Percentiles rank a stretch among this genome's conserved stretches.
These are phyloP conservation scores for Anisodus tanguticus DNA, from an alignment of 257 asterid genomes.

Conservation along the genomic window DNA sequence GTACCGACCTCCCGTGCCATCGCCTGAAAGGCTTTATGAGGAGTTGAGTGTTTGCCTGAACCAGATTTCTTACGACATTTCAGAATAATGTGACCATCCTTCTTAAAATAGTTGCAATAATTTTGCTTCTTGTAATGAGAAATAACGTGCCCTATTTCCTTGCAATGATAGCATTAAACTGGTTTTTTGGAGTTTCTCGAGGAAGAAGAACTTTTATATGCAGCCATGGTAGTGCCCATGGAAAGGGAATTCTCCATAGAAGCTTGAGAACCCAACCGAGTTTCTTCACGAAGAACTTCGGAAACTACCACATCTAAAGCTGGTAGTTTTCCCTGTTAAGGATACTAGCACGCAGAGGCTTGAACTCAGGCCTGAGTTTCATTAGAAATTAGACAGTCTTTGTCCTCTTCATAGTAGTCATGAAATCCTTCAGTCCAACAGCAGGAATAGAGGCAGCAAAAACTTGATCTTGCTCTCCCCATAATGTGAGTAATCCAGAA, in stretches of 20 bases:
- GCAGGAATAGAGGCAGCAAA: no score
- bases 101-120: neutral
- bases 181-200: neutral
- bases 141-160: neutral
- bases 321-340: neutral
- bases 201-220: neutral
- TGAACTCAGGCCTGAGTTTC: neutral
- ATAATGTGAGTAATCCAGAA: neutral
- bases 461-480: neutral
- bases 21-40: neutral
- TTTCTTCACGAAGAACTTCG: neutral
- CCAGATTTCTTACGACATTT: neutral
- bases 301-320: neutral
- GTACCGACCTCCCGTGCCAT: neutral
- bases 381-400: neutral
- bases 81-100: neutral
- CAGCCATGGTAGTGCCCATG: neutral
- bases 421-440: no score
- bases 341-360: neutral
- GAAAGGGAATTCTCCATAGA: neutral
- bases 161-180: no score
- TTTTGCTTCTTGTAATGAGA: neutral
- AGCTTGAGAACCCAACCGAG: neutral
- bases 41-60: neutral
- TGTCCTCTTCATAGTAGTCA: neutral